A percentile compares a stretch with the other conserved stretches of the same genome.
Evolutionary conservation across 192 early-diverging fungal species (phyloP).

Genomic region (Borealophlyctis nickersoniae): DNA sequence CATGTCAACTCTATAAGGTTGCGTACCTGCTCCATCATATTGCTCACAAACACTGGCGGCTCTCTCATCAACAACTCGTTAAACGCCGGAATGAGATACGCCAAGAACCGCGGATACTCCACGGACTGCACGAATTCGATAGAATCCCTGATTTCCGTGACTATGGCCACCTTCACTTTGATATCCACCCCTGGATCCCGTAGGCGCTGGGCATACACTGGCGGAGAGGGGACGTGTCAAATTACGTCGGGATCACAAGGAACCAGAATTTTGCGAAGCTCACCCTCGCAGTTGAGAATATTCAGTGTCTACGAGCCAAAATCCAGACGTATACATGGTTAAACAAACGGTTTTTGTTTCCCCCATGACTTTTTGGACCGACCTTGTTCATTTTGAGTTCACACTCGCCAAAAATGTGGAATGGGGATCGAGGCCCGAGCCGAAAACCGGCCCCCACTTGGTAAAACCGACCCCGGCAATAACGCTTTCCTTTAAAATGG

Average conservation of each 20-base stretch:
- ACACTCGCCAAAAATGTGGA: no score
- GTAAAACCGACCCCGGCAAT: no score
- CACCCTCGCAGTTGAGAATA: slow-evolving; percentile 13
- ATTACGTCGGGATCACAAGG: neutral
- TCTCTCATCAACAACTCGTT: slow-evolving; percentile 56
- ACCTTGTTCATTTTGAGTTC: no score
- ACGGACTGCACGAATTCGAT: slow-evolving; percentile 85
- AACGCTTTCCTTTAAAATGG: no score
- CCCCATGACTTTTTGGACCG: no score
- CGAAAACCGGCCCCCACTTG: no score
- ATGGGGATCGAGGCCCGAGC: no score
- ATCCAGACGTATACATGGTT: no score
- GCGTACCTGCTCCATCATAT: slow-evolving; percentile 21
- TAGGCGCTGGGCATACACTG: slow-evolving; percentile 24
- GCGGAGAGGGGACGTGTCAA: neutral
- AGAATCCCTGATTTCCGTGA: slow-evolving; percentile 82
- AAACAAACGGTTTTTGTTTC: no score
- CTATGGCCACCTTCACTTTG: slow-evolving; percentile 75
- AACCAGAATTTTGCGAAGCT: neutral
- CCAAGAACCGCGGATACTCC: slow-evolving; percentile 77
- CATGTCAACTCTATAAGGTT: neutral
- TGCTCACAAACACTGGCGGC: slow-evolving; percentile 22
- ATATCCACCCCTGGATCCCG: slow-evolving; percentile 26
- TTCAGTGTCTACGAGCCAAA: no score
- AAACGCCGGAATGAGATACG: slow-evolving; percentile 81